Evolutionary conservation across 2,329 filamentous ascomycete species (phyloP), one percentile per base, ranked within the genome.

Genomic region (Neonectria punicea): DNA sequence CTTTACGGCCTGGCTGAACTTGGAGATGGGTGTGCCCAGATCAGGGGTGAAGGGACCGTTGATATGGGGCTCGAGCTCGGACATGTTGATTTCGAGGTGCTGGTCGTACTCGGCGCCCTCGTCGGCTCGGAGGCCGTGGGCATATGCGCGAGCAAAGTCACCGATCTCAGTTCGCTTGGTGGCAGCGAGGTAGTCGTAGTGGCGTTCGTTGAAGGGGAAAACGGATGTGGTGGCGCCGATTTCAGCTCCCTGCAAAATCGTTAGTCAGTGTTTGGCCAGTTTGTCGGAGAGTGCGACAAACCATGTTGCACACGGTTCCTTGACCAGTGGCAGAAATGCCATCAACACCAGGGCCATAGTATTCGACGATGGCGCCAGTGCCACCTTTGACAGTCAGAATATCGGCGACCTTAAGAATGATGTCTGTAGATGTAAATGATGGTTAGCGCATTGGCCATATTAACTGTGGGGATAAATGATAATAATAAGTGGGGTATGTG

Each of bases 321-420:
- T 95, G 94, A 76, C 94, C 94, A 68, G 94, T 97, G 75, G 88
- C 89, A 63, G 89, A 92, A 39, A 97, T 94, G 85, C 25, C 41
- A 5, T 61, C 43, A 2, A 90, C 89, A 82, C 94, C 94, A 72
- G 92, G 91, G 1, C 53, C 53, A 74, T 87, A 84, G 79, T 94
- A 94, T 80, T 95, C 92, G 46, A 94, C 87, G 73, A 97, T 97
- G 56, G 92, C 91, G 74, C 95, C 96, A 78, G 96, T 99, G 75
- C 96, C 96, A 80, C 96, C 96, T 88, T 98, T 98, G 77, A 99
- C 96, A 55, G 96, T 98, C 46, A 98, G 88, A 72, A 97, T 97
- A 77, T 95, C 96, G 73, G 96, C 96, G 70, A 98, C 92, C 90
- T 98, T 97, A 63, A 98, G 88, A 76, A 99, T 99, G 70, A 99